phyloP scores from a whole-genome alignment of 1,284 basidiomycete species.

The Ganoderma lingzhi region DNA sequence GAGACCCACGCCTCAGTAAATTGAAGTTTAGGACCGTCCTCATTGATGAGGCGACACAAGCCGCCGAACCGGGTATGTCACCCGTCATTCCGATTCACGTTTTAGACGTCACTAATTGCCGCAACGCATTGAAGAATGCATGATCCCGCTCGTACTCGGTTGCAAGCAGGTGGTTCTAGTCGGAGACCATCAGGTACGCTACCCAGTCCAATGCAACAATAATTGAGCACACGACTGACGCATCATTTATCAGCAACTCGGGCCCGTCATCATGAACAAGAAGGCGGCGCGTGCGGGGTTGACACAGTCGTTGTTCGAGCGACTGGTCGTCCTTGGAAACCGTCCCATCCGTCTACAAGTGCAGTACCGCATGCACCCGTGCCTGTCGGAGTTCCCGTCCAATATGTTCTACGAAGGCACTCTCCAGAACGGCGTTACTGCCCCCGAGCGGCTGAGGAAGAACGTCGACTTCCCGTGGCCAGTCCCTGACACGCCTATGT shows the following conservation, averaged over 20 bases:
- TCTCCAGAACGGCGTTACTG: constrained; percentile 98
- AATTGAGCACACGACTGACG: constrained; percentile 25
- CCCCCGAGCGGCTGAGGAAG: constrained; percentile 95
- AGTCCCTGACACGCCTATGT: constrained; percentile 97
- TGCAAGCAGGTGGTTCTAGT: constrained; percentile 99
- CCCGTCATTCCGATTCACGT: constrained; percentile 12
- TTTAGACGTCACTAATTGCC: constrained; percentile 10
- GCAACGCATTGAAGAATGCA: constrained; percentile 76
- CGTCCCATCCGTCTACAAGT: constrained; percentile 98
- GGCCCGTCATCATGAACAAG: constrained; percentile 99
- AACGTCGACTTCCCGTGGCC: constrained; percentile 99
- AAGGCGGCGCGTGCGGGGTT: constrained; percentile 98
- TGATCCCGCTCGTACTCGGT: constrained; percentile 98
- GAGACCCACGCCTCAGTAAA: constrained; percentile 94
- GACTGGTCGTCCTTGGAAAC: constrained; percentile 94
- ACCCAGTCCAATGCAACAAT: constrained; percentile 5
- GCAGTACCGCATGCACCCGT: constrained; percentile 99
- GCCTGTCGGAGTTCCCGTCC: constrained; percentile 98
- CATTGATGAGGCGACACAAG: constrained; percentile 99
- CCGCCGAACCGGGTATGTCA: constrained; percentile 91
- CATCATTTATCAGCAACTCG: constrained; percentile 75
- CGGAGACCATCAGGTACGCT: constrained; percentile 87
- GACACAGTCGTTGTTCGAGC: constrained; percentile 97
- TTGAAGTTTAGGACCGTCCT: constrained; percentile 98
- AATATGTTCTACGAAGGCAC: constrained; percentile 99